Conservation (phyloP, 2,329 filamentous ascomycete species). For the Fusarium tjaetaba region DNA sequence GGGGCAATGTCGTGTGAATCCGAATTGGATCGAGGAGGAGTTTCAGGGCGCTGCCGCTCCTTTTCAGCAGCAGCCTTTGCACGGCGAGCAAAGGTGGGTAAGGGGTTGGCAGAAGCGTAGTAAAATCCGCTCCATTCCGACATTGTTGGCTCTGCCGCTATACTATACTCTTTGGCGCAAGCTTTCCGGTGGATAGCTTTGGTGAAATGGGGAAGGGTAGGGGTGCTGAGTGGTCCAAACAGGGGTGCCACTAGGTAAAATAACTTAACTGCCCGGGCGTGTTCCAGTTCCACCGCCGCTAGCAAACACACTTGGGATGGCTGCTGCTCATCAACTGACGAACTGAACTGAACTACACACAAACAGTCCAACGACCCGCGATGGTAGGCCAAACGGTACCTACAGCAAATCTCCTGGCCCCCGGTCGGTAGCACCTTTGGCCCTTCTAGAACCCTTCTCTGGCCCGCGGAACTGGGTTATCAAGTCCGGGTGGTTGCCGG, state of each 20-base stretch:
- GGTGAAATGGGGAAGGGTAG: slow-evolving; percentile 10
- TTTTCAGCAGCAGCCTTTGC: slow-evolving; percentile 44
- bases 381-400: slow-evolving; percentile 4
- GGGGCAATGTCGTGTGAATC: slow-evolving; percentile 29
- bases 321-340: not conserved
- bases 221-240: slow-evolving; percentile 32
- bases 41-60: slow-evolving; percentile 41
- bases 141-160: slow-evolving; percentile 38
- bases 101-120: slow-evolving; percentile 45
- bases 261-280: slow-evolving; percentile 17
- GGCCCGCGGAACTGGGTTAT: slow-evolving; percentile 43
- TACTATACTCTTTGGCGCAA: slow-evolving; percentile 41
- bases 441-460: slow-evolving; percentile 47
- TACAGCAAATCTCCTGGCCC: slow-evolving; percentile 22
- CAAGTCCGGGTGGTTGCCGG: slow-evolving; percentile 33
- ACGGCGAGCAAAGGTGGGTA: slow-evolving; percentile 42
- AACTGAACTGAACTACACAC: not conserved
- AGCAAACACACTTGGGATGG: not conserved
- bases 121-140: slow-evolving; percentile 48
- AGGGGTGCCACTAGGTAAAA: slow-evolving; percentile 35
- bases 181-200: slow-evolving; percentile 33
- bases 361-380: not conserved
- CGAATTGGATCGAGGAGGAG: slow-evolving; percentile 33
- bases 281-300: slow-evolving; percentile 26
- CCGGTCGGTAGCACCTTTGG: slow-evolving; percentile 30